Base-by-base conservation (phyloP, 2,329 filamentous ascomycete genomes). In the Diaporthe australafricana region DNA sequence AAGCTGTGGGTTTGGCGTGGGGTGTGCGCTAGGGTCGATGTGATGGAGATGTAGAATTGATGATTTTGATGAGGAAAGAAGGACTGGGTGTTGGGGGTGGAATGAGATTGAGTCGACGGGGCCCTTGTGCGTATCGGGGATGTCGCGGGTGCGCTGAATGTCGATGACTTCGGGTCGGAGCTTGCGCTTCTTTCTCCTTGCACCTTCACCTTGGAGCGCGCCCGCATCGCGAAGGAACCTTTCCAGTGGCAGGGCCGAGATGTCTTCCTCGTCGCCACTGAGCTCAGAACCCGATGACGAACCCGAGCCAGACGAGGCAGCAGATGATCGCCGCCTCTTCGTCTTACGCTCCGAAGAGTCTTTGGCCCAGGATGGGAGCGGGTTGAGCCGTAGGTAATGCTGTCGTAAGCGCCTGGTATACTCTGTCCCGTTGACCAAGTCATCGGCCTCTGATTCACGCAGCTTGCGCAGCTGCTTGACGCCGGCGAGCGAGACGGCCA, bases 41-140 rank as follows among this genome's bases (percentile, higher is more conserved):
- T 98, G 95, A 82, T 99, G 95, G 56, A 99, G 88, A 81, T 93
- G 95, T 69, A 98, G 87, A 5, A 95, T 93, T 25, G 94, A 94
- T 66, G 94, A 93, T 69, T 92, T 92, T 72, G 95, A 96, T 16
- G 95, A 94, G 30, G 96, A 97, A 72, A 98, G 90, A 35, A 99
- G 90, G 20, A 99, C 91, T 5, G 96, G 94, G 79, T 95, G 93
- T 76, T 91, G 87, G 38, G 96, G 95, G 83, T 99, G 96, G 87
- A 98, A 98, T 12, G 91, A 92, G 45, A 99, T 89, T 52, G 93
- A 94, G 50, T 92, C 92, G 76, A 98, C 92, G 14, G 94, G 89
- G 22, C 93, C 93, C 81, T 90, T 92, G 81, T 97, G 94, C 40
- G 88, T 86, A 80, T 93, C 91, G 30, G 93, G 89, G 75, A 98